A percentile compares a stretch with the other conserved stretches of the same genome.
These are phyloP conservation scores for Botryobasidium botryosum DNA, from an alignment of 768 basidiomycete genomes.

Conservation along the genomic window DNA sequence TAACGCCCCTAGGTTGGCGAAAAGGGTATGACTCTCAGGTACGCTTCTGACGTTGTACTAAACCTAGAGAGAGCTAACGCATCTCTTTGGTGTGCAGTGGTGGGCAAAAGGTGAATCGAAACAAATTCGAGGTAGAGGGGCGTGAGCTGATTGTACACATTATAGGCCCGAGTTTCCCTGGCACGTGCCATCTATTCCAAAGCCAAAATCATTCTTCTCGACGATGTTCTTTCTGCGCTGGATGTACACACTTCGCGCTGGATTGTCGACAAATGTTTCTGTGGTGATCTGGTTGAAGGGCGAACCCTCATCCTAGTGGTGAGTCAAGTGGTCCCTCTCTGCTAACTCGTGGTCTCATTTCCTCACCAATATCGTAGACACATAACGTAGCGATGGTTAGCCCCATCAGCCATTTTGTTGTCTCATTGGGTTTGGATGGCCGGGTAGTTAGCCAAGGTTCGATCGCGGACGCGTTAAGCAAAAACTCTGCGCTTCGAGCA, in stretches of 20 bases:
- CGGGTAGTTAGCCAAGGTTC: slow-evolving; percentile 32
- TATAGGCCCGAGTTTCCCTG: slow-evolving; percentile 31
- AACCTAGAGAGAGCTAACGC: too few relatives aligned
- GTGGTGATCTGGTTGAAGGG: slow-evolving; percentile 19
- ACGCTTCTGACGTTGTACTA: background rate
- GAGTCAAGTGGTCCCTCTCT: slow-evolving; percentile 3
- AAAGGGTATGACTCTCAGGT: slow-evolving; percentile 42
- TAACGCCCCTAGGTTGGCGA: slow-evolving; percentile 33
- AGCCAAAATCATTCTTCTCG: slow-evolving; percentile 48
- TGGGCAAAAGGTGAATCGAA: slow-evolving; percentile 37
- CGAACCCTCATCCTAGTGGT: slow-evolving; percentile 24
- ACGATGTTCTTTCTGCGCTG: slow-evolving; percentile 53
- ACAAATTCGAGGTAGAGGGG: too few relatives aligned
- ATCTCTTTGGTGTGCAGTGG: too few relatives aligned
- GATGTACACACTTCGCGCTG: slow-evolving; percentile 38
- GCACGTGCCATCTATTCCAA: slow-evolving; percentile 42
- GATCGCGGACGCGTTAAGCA: slow-evolving; percentile 29
- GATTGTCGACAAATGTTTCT: slow-evolving; percentile 27
- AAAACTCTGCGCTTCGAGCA: slow-evolving; percentile 21
- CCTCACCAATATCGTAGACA: slow-evolving; percentile 21
- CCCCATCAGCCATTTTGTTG: slow-evolving; percentile 38
- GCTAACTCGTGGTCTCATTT: background rate
- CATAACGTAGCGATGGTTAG: slow-evolving; percentile 37
- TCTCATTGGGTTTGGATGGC: slow-evolving; percentile 39
- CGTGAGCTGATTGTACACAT: background rate